A percentile compares a stretch with the other conserved stretches of the same genome.
These are phyloP conservation scores for Trichosporon coremiiforme DNA, from an alignment of 1,284 basidiomycete genomes.

Conservation along the genomic window DNA sequence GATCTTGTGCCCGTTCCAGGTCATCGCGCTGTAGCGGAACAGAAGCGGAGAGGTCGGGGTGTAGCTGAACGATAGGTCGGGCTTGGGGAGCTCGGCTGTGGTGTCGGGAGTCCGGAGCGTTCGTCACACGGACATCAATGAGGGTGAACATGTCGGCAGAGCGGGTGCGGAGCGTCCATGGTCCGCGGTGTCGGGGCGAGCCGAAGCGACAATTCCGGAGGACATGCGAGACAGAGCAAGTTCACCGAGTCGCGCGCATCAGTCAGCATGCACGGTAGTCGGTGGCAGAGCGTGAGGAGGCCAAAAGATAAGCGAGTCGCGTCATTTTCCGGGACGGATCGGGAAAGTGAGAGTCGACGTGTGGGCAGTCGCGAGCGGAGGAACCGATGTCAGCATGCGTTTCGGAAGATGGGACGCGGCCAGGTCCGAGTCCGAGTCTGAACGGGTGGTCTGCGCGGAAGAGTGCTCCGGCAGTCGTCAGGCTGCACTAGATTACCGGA, in stretches of 20 bases:
- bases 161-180: neutral
- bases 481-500: too few relatives aligned
- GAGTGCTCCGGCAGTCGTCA: neutral
- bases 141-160: too few relatives aligned
- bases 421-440: constrained; percentile 1
- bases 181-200: neutral
- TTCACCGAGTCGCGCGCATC: neutral
- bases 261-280: neutral
- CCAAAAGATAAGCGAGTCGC: neutral
- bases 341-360: neutral
- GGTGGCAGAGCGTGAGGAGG: neutral
- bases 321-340: neutral
- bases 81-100: constrained; percentile 44
- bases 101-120: neutral
- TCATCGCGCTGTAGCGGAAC: constrained; percentile 81
- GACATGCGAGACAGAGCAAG: neutral
- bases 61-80: constrained; percentile 64
- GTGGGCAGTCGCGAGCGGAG: constrained; percentile 8
- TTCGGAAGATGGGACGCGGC: neutral
- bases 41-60: constrained; percentile 70
- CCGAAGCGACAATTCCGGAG: neutral
- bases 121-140: neutral
- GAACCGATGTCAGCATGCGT: constrained; percentile 11
- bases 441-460: neutral
- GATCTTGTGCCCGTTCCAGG: constrained; percentile 59